Percentiles rank a stretch among this genome's conserved stretches.
Evolutionary conservation across 176 grass and related monocot species (phyloP).

Genomic region (Neostapfia colusana): DNA sequence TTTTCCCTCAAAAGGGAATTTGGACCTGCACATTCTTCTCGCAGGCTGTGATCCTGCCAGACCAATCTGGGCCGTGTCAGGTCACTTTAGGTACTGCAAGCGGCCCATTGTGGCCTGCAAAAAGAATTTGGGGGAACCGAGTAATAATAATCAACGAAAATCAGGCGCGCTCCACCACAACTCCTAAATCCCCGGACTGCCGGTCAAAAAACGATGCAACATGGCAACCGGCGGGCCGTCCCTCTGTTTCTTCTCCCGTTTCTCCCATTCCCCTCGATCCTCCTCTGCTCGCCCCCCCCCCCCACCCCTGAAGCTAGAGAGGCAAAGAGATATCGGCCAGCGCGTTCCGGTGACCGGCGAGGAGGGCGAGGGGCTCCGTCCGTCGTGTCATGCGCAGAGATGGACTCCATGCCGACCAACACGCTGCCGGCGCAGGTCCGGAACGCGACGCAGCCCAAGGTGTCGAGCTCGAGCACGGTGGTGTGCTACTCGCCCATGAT

Average conservation of each 20-base stretch:
- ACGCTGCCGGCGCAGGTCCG: conserved; percentile 5
- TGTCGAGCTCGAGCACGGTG: conserved; percentile 1
- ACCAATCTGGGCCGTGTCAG: too few species aligned
- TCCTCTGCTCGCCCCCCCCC: not conserved
- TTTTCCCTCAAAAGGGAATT: too few species aligned
- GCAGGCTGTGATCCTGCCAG: too few species aligned
- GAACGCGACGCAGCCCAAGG: conserved; percentile 32
- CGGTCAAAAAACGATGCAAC: not conserved
- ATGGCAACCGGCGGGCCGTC: not conserved
- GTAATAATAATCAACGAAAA: too few species aligned
- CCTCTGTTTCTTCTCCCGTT: not conserved
- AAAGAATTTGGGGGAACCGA: not conserved
- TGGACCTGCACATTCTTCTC: too few species aligned
- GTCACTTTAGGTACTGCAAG: not conserved
- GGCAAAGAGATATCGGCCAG: not conserved
- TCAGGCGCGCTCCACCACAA: too few species aligned
- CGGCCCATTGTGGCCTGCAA: not conserved
- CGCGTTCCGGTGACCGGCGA: not conserved
- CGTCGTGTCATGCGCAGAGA: conserved; percentile 40
- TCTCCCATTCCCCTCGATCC: not conserved
- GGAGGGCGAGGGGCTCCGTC: not conserved
- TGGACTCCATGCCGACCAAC: conserved; percentile 34
- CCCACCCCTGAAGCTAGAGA: not conserved
- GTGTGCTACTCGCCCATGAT: conserved; percentile 78
- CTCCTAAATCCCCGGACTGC: conserved; percentile 37